A percentile compares a stretch with the other conserved stretches of the same genome.
Evolutionary conservation across 352 stramenopile species (phyloP).

Genomic region (Phytophthora podocarpi): DNA sequence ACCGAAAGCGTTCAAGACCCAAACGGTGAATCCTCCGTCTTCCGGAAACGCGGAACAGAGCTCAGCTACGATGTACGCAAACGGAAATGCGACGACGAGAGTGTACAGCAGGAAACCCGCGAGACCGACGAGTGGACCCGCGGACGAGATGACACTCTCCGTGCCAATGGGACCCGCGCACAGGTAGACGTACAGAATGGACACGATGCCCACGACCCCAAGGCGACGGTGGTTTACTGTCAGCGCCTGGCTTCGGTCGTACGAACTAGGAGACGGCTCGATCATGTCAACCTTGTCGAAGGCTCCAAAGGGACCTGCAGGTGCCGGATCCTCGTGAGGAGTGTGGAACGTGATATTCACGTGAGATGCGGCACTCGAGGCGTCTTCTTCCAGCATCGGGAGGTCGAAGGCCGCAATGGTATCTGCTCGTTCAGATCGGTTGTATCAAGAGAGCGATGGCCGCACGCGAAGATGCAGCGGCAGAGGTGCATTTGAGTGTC

Average conservation of each 20-base stretch:
- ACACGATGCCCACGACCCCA: slow-evolving; percentile 28
- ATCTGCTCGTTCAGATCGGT: slow-evolving; percentile 20
- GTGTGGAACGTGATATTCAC: slow-evolving; percentile 24
- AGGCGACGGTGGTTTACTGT: slow-evolving; percentile 42
- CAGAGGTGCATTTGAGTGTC: slow-evolving; percentile 3
- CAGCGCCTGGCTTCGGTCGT: slow-evolving; percentile 9
- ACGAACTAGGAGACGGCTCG: slow-evolving; percentile 32
- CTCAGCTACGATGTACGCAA: slow-evolving; percentile 92
- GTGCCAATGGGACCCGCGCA: slow-evolving; percentile 43
- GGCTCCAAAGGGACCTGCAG: too few species aligned
- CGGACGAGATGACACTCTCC: slow-evolving; percentile 35
- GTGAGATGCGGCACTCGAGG: neutral
- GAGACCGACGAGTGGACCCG: slow-evolving; percentile 68
- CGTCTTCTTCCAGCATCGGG: slow-evolving; percentile 24
- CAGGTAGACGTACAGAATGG: slow-evolving; percentile 46
- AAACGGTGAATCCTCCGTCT: slow-evolving; percentile 83
- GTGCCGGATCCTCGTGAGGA: too few species aligned
- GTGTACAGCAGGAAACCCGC: slow-evolving; percentile 86
- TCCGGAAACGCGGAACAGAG: slow-evolving; percentile 91
- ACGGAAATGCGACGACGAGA: slow-evolving; percentile 87
- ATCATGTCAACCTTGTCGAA: slow-evolving; percentile 45
- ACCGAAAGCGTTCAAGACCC: slow-evolving; percentile 92
- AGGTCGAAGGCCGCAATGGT: slow-evolving; percentile 15
- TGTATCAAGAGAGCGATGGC: too few species aligned
- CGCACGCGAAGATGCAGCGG: neutral